Conservation (phyloP, 495 filamentous ascomycete genomes). For the Penicillium cinerascens region DNA sequence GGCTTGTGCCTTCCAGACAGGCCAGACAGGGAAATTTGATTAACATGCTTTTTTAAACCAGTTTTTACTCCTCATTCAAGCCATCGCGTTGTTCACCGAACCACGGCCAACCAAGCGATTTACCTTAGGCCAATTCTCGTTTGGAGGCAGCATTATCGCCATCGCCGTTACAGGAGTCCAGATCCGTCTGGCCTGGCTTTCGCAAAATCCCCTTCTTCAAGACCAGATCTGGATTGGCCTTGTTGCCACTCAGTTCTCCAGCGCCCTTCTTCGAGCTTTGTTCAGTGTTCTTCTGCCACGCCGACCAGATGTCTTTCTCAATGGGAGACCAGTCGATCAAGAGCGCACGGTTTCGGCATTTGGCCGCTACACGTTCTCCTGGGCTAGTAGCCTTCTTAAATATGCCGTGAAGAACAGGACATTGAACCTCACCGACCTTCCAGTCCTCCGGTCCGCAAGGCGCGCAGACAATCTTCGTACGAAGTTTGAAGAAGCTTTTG, state of each 20-base stretch:
- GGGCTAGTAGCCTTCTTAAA: slow-evolving; percentile 53
- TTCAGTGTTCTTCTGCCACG: slow-evolving; percentile 53
- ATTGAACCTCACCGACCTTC: slow-evolving; percentile 58
- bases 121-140: slow-evolving; percentile 25
- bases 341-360: slow-evolving; percentile 59
- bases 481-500: slow-evolving; percentile 50
- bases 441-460: slow-evolving; percentile 35
- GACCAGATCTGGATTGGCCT: slow-evolving; percentile 16
- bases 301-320: slow-evolving; percentile 59
- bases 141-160: slow-evolving; percentile 28
- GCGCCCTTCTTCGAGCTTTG: slow-evolving; percentile 28
- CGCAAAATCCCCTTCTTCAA: slow-evolving; percentile 2
- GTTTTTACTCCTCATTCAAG: slow-evolving; percentile 30
- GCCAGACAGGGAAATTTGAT: neutral
- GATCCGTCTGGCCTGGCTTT: slow-evolving; percentile 14
- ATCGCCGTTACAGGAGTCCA: slow-evolving; percentile 17
- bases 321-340: slow-evolving; percentile 59
- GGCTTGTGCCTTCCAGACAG: neutral
- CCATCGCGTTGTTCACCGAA: slow-evolving; percentile 35
- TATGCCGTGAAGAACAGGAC: slow-evolving; percentile 51
- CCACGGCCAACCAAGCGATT: slow-evolving; percentile 29
- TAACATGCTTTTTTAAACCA: slow-evolving; percentile 1
- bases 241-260: slow-evolving; percentile 18
- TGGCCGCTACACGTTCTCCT: slow-evolving; percentile 60
- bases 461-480: slow-evolving; percentile 29